These are phyloP conservation scores for Pseudocercospora macadamiae DNA, from an alignment of 2,329 filamentous ascomycete genomes.

Conservation along the genomic window DNA sequence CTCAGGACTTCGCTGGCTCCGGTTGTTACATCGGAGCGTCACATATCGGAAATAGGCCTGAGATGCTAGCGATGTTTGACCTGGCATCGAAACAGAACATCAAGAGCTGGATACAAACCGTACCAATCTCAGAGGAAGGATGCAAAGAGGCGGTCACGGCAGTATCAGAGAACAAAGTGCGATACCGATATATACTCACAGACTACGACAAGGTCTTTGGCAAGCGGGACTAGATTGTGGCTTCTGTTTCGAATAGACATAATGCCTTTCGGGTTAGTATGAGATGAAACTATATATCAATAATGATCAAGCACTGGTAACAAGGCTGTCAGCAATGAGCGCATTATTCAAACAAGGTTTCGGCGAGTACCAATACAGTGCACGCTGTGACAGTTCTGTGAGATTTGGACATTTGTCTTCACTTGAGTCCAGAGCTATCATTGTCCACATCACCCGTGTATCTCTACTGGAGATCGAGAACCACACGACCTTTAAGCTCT, in stretches of 20 bases:
- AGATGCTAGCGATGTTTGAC: slow-evolving; percentile 57
- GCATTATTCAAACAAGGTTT: too few species aligned
- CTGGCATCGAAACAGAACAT: slow-evolving; percentile 55
- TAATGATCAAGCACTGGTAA: too few species aligned
- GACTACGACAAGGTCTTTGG: slow-evolving; percentile 70
- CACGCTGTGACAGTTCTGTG: too few species aligned
- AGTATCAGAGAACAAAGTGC: slow-evolving; percentile 68
- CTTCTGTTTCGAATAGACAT: too few species aligned
- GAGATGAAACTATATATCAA: too few species aligned
- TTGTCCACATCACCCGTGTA: too few species aligned
- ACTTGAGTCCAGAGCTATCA: too few species aligned
- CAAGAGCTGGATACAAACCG: slow-evolving; percentile 62
- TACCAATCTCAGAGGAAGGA: slow-evolving; percentile 71
- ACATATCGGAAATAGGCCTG: slow-evolving; percentile 49
- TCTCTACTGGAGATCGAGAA: slow-evolving; percentile 45
- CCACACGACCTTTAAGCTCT: slow-evolving; percentile 51
- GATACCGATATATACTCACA: slow-evolving; percentile 71
- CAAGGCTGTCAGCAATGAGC: too few species aligned
- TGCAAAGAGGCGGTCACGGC: slow-evolving; percentile 71
- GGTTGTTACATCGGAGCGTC: slow-evolving; percentile 60
- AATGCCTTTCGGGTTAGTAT: too few species aligned
- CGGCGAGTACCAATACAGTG: too few species aligned
- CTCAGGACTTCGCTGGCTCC: slow-evolving; percentile 75
- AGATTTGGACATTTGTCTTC: too few species aligned
- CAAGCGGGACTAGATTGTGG: slow-evolving; percentile 40